Evolutionary conservation across 805 yeast genomes (phyloP).

Genomic region (Kodamaea nitidulidarum): DNA sequence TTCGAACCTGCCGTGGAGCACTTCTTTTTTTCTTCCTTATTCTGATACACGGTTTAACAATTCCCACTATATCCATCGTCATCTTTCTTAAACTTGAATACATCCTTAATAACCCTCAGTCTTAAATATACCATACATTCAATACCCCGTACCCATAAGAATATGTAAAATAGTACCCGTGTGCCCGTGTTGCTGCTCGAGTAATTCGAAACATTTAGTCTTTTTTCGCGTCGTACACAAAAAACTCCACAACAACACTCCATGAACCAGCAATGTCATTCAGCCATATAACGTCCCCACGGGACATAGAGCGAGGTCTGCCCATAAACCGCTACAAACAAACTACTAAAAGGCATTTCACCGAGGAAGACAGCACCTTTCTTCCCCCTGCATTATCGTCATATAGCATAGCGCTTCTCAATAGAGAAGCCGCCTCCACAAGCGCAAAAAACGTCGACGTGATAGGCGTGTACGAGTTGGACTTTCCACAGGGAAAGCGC

Average conservation of each 20-base stretch:
- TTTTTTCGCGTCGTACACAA: slow-evolving; percentile 5
- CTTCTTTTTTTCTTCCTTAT: slow-evolving; percentile 8
- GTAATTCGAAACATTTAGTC: too few relatives aligned
- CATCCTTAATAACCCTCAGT: too few relatives aligned
- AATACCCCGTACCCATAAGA: too few relatives aligned
- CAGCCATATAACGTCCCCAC: slow-evolving; percentile 7
- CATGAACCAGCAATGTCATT: slow-evolving; percentile 7
- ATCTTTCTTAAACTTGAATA: too few relatives aligned
- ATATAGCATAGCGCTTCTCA: slow-evolving; percentile 51
- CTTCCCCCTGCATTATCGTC: slow-evolving; percentile 59
- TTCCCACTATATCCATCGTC: too few relatives aligned
- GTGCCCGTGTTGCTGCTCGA: too few relatives aligned
- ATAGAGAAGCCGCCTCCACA: slow-evolving; percentile 16
- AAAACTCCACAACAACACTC: slow-evolving; percentile 1
- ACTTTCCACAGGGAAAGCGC: slow-evolving; percentile 24
- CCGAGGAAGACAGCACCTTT: slow-evolving; percentile 48
- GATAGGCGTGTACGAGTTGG: slow-evolving; percentile 25
- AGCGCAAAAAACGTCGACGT: slow-evolving; percentile 9
- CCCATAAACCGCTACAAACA: slow-evolving; percentile 2
- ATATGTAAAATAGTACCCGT: too few relatives aligned
- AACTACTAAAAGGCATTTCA: slow-evolving; percentile 11
- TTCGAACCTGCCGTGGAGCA: slow-evolving; percentile 41
- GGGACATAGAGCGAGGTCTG: slow-evolving; percentile 2
- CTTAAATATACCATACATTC: too few relatives aligned
- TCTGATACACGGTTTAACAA: too few relatives aligned